Base-by-base conservation (phyloP, 2,329 filamentous ascomycete genomes). In the Aspergillus amoenus region DNA sequence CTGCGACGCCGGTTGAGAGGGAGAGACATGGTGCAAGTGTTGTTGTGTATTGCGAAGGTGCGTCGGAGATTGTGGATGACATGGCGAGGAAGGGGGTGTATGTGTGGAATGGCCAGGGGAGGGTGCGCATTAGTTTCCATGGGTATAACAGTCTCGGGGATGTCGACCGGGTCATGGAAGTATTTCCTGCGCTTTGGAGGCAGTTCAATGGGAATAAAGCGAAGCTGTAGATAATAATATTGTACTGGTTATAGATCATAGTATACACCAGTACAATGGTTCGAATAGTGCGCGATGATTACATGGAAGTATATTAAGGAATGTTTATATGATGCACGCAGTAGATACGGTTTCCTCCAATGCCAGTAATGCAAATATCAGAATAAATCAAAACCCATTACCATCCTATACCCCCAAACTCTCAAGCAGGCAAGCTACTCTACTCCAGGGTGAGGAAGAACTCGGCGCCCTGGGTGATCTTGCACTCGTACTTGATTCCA, bases 71-170 rank as follows among this genome's bases (percentile, higher is more conserved):
- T 13, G 48, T 51, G 37, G 22, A 41, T 17, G 22, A 42, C 3
- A 41, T 51, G 48, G 15, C 37, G 6, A 24, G 8, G 11, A 11
- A 9, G n/a, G 48, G 48, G 15, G 39, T 51, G 9, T 27, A 27
- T 15, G 48, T 37, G 37, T 51, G 37, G 48, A 51, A 51, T 42
- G 48, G 46, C 5, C 22, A 51, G 27, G 48, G 48, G 3, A 51
- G 48, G 15, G 48, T 51, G 21, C 46, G 37, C 15, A 41, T 51
- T 34, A 32, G 21, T 8, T 42, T 46, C 48, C 37, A 51, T 41
- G 37, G 48, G 15, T 41, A 41, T 18, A 42, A 42, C 37, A 21
- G 37, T 30, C 22, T 15, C 1, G 22, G 1, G 11, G 37, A 51
- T 41, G 37, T 51, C 7, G 48, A 42, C 21, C 15, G 22, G 17